Base-by-base conservation (phyloP, 768 basidiomycete genomes). In the Termitomyces sp. region DNA sequence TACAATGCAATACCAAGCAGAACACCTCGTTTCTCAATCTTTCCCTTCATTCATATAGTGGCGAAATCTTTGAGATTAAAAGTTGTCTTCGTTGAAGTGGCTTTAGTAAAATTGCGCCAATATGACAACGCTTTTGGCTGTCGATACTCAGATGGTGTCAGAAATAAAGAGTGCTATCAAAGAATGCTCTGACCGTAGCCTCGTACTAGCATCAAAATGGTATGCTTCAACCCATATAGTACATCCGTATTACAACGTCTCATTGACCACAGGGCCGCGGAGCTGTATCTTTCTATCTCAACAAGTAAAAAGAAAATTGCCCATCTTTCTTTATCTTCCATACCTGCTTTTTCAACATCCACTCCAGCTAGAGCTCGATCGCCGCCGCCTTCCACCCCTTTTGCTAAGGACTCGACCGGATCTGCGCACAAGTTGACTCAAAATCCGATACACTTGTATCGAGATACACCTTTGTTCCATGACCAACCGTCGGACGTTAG, bases 151-250 rank as follows among this genome's bases (percentile, higher is more conserved):
- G 42, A 76, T 82, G 53, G 73, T 84, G n/a, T 71, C 73, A 20
- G 84, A 84, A 24, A 67, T 94, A 54, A 78, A 87, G 30, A 70
- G 69, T 42, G 85, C 91, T 6, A 79, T 87, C 57, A 82, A 78
- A 59, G 88, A 93, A 67, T 93, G 91, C 64, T 77, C 87, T 18
- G 86, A 89, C 30, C 76, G 91, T 69, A 88, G 91, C 2, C 73
- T 94, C 42, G 70, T 76, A 16, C 77, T 81, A 31, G 88, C 91
- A 55, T 81, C 89, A 36, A 93, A 91, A 78, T 93, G 91, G 91
- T 92, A 67, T 58, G 78, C 27, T 3, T 63, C 8, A 24, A 16
- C 16, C 20, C 22, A 15, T 55, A 31, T 62, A 20, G 33, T 15
- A 24, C 2, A 20, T 41, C n/a, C 6, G 34, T 22, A 15, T 50